These are phyloP conservation scores for Pseudocohnilembus persalinus DNA, from an alignment of 169 alveolate genomes.

Conservation along the genomic window DNA sequence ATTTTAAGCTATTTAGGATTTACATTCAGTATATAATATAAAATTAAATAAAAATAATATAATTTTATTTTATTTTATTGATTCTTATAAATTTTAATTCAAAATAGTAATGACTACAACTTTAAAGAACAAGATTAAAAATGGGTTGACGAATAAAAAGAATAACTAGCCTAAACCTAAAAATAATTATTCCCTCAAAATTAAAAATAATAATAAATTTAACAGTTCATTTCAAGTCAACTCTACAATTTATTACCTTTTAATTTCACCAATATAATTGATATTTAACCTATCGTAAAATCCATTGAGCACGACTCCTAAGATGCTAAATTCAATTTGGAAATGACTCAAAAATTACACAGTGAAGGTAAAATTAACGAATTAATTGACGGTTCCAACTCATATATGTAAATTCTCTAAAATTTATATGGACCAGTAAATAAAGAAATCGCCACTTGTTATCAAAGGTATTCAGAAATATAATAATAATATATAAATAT, in stretches of 20 bases:
- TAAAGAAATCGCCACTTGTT: conserved; percentile 60
- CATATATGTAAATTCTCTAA: conserved; percentile 28
- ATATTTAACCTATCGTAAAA: conserved; percentile 51
- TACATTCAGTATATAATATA: too few relatives aligned
- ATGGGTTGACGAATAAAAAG: conserved; percentile 1
- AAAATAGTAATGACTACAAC: background rate
- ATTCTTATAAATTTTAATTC: background rate
- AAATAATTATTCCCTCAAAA: conserved; percentile 8
- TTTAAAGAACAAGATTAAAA: conserved; percentile 3
- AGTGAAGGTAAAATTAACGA: conserved; percentile 54
- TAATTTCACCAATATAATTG: conserved; percentile 39
- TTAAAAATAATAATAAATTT: conserved; percentile 12
- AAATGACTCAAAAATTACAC: conserved; percentile 47
- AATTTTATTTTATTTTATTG: too few relatives aligned
- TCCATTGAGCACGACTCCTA: conserved; percentile 48
- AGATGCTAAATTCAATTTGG: conserved; percentile 44
- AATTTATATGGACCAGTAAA: conserved; percentile 60
- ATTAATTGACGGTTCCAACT: conserved; percentile 59
- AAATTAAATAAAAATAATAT: too few relatives aligned
- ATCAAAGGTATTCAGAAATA: too few relatives aligned
- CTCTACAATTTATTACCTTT: conserved; percentile 39
- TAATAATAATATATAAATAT: too few relatives aligned
- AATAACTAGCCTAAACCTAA: background rate
- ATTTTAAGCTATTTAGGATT: too few relatives aligned
- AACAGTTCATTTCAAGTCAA: background rate